A percentile compares a stretch with the other conserved stretches of the same genome.
Conservation (phyloP, 805 yeast genomes). For the Starmerella gropengiesseri region DNA sequence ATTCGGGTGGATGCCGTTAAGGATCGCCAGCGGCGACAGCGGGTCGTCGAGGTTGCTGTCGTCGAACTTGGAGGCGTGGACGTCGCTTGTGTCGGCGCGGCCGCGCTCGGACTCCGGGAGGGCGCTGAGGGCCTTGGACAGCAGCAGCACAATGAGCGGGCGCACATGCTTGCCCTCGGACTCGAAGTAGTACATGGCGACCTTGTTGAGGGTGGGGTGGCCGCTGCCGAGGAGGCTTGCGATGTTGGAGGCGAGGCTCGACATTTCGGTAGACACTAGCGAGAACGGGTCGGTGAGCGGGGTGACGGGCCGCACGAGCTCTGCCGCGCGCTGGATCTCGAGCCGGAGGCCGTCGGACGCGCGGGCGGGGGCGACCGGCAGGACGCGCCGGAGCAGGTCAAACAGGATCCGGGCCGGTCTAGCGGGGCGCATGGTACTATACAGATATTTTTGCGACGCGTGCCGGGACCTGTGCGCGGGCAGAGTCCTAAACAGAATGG, state of each 20-base stretch:
- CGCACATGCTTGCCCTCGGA: conserved; percentile 93
- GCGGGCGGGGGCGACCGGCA: conserved; percentile 10
- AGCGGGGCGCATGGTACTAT: conserved; percentile 4
- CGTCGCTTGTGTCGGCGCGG: conserved; percentile 36
- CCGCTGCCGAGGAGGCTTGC: conserved; percentile 83
- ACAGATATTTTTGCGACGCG: no score
- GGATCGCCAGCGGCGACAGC: conserved; percentile 67
- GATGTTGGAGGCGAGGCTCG: conserved; percentile 73
- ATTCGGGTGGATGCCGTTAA: conserved; percentile 84
- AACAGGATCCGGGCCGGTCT: conserved; percentile 7
- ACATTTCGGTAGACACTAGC: conserved; percentile 87
- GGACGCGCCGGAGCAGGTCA: conserved; percentile 13
- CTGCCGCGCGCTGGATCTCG: conserved; percentile 26
- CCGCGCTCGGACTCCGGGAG: conserved; percentile 65
- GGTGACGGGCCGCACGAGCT: conserved; percentile 28
- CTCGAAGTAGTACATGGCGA: conserved; percentile 89
- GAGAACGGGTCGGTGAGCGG: conserved; percentile 74
- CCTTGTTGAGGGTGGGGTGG: conserved; percentile 84
- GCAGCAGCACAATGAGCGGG: conserved; percentile 74
- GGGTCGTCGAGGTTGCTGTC: conserved; percentile 31
- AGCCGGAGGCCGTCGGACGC: conserved; percentile 16
- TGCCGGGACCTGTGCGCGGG: no score
- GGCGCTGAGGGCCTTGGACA: conserved; percentile 64
- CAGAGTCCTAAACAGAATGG: no score
- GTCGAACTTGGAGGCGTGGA: conserved; percentile 21